Conservation (phyloP, 306 rosid genomes). For the Trifolium pratense region DNA sequence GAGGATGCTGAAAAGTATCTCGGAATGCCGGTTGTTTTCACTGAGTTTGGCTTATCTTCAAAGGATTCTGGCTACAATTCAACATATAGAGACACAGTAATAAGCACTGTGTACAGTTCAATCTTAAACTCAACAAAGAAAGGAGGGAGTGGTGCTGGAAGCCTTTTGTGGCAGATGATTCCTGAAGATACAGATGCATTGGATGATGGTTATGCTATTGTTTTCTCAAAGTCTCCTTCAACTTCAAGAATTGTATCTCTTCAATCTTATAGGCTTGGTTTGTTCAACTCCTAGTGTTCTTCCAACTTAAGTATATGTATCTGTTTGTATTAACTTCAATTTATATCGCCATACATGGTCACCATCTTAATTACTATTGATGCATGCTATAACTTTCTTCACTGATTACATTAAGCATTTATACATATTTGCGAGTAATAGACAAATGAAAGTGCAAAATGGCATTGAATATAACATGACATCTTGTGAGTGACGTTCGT, state of each 20-base stretch:
- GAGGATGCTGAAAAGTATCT: constrained; percentile 87
- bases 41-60: constrained; percentile 86
- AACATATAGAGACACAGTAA: constrained; percentile 60
- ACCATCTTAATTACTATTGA: too few relatives aligned
- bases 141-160: constrained; percentile 90
- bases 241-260: constrained; percentile 61
- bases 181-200: constrained; percentile 86
- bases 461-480: too few relatives aligned
- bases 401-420: too few relatives aligned
- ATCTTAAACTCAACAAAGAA: constrained; percentile 69
- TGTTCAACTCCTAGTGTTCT: constrained; percentile 69
- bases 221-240: constrained; percentile 68
- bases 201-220: constrained; percentile 90
- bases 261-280: constrained; percentile 66
- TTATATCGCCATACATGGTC: too few relatives aligned
- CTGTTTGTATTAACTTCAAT: neutral
- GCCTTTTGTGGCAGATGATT: constrained; percentile 85
- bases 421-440: too few relatives aligned
- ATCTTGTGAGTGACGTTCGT: too few relatives aligned
- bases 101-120: constrained; percentile 60
- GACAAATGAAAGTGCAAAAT: too few relatives aligned
- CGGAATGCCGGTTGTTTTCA: constrained; percentile 81
- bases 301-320: constrained; percentile 45
- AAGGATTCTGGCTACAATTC: constrained; percentile 83
- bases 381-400: too few relatives aligned